Evolutionary conservation across 2,329 filamentous ascomycete genomes (phyloP).

Genomic region (Ceratocystiopsis sp.): DNA sequence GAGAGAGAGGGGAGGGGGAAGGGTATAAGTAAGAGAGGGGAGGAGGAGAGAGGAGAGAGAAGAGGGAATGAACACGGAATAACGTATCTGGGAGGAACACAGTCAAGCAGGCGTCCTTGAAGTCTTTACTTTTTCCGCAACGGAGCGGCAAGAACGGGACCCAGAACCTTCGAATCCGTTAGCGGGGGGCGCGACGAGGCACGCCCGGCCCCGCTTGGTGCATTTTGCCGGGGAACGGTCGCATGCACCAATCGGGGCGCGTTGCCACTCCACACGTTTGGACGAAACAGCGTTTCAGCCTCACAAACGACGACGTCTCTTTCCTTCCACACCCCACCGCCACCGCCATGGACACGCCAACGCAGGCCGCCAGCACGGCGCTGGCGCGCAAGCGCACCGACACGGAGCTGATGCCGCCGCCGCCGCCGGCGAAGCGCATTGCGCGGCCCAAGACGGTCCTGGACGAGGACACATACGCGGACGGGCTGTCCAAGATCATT

Average conservation of each 20-base stretch:
- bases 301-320: no score
- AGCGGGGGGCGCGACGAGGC: no score
- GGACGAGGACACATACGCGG: conserved; percentile 86
- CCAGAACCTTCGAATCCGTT: no score
- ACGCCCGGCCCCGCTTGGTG: no score
- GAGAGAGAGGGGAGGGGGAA: neutral
- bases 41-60: neutral
- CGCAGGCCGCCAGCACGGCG: conserved; percentile 25
- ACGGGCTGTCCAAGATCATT: conserved; percentile 83
- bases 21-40: neutral
- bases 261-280: neutral
- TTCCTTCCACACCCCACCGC: neutral
- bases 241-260: neutral
- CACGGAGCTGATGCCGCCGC: conserved; percentile 69
- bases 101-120: no score
- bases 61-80: neutral
- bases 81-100: neutral
- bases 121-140: no score
- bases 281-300: neutral
- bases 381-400: conserved; percentile 53
- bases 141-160: no score
- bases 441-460: conserved; percentile 78
- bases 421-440: conserved; percentile 70
- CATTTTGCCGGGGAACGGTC: no score
- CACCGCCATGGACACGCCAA: conserved; percentile 4